Percentiles rank a stretch among this genome's conserved stretches.
phyloP scores from a whole-genome alignment of 2,329 filamentous ascomycete genomes.

The Alternaria sp. region DNA sequence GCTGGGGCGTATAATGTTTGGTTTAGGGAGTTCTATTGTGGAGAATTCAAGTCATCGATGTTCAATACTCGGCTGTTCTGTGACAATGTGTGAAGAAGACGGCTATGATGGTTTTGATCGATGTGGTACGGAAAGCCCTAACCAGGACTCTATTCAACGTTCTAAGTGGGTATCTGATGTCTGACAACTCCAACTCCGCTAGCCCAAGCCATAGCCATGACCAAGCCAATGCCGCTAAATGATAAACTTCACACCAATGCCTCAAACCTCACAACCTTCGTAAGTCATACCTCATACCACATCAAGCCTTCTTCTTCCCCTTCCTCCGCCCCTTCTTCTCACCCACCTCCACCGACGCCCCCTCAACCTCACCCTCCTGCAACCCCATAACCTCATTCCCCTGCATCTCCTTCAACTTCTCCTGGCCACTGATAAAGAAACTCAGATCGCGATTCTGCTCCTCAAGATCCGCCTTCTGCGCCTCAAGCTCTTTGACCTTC shows the following conservation, averaged over 20 bases:
- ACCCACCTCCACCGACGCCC: slow-evolving; percentile 41
- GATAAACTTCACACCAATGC: neutral
- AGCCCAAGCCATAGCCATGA: neutral
- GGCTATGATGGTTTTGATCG: too few species aligned
- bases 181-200: neutral
- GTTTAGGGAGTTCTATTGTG: neutral
- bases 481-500: slow-evolving; percentile 49
- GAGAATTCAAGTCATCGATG: neutral
- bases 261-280: neutral
- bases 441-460: slow-evolving; percentile 87
- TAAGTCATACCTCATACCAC: neutral
- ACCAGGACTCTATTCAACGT: neutral
- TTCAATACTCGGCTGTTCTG: neutral
- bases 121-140: neutral
- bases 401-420: slow-evolving; percentile 76
- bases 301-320: slow-evolving; percentile 31
- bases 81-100: too few species aligned
- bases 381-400: slow-evolving; percentile 73
- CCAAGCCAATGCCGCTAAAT: neutral
- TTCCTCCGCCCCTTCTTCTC: slow-evolving; percentile 37
- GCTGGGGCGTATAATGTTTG: neutral
- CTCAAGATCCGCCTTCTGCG: slow-evolving; percentile 72
- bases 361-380: slow-evolving; percentile 67
- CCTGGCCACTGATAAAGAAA: slow-evolving; percentile 85
- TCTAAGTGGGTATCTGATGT: neutral